phyloP scores from a whole-genome alignment of 768 basidiomycete species.

The Podaxis mareebaensis region DNA sequence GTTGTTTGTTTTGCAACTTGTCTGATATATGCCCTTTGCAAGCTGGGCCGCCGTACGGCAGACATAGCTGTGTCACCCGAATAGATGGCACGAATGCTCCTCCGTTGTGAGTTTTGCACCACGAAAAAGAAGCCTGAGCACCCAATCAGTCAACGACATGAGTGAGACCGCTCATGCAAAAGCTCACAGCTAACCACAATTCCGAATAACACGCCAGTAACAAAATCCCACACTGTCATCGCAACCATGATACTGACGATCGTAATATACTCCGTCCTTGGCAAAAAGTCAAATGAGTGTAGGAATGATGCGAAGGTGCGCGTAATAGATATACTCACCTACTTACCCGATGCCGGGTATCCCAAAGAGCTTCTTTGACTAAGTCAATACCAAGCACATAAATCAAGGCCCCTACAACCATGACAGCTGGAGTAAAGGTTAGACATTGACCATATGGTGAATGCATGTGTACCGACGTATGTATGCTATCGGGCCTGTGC shows the following conservation, averaged over 20 bases:
- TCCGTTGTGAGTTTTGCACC: slow-evolving; percentile 85
- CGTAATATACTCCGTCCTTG: slow-evolving; percentile 76
- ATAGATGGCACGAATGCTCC: slow-evolving; percentile 82
- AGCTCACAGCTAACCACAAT: slow-evolving; percentile 84
- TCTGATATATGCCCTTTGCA: slow-evolving; percentile 88
- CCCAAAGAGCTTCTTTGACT: slow-evolving; percentile 95
- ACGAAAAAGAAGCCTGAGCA: slow-evolving; percentile 88
- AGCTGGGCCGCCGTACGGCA: slow-evolving; percentile 85
- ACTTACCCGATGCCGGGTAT: slow-evolving; percentile 87
- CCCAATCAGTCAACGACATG: not conserved
- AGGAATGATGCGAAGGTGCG: not conserved
- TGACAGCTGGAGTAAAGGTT: slow-evolving; percentile 58
- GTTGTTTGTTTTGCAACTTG: slow-evolving; percentile 91
- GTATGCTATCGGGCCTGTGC: slow-evolving; percentile 88
- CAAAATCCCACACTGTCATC: slow-evolving; percentile 96
- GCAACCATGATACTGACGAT: slow-evolving; percentile 84
- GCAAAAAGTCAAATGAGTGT: slow-evolving; percentile 1
- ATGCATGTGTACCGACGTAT: slow-evolving; percentile 64
- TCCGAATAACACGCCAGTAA: slow-evolving; percentile 89
- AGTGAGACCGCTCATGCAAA: not conserved
- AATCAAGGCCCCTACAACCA: slow-evolving; percentile 90
- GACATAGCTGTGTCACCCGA: slow-evolving; percentile 85
- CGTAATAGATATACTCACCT: slow-evolving; percentile 40
- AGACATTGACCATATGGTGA: not conserved
- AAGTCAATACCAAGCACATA: slow-evolving; percentile 94